A percentile compares a stretch with the other conserved stretches of the same genome.
Conservation (phyloP, 805 yeast genomes). For the Candida pseudoglaebosa region DNA sequence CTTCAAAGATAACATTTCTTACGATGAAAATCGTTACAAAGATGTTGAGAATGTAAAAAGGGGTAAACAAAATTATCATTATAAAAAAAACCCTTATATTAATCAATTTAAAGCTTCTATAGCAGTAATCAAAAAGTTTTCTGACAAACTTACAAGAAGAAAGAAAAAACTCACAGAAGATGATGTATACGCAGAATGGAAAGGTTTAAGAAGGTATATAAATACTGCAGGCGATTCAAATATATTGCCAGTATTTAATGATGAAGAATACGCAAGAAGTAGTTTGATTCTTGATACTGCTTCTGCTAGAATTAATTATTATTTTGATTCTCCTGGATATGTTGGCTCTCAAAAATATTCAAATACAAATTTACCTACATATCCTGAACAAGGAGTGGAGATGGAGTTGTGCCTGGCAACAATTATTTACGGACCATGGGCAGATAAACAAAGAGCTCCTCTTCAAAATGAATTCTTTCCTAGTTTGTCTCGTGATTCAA, state of each 20-base stretch:
- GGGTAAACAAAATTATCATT: slow-evolving; percentile 6
- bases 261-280: slow-evolving; percentile 78
- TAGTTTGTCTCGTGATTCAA: slow-evolving; percentile 51
- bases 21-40: slow-evolving; percentile 24
- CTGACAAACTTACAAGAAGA: slow-evolving; percentile 6
- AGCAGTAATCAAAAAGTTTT: slow-evolving; percentile 7
- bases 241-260: slow-evolving; percentile 28
- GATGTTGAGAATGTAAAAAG: neutral
- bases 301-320: slow-evolving; percentile 50
- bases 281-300: slow-evolving; percentile 65
- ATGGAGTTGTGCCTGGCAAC: slow-evolving; percentile 57
- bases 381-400: slow-evolving; percentile 51
- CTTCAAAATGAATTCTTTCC: slow-evolving; percentile 71
- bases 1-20: slow-evolving; percentile 69
- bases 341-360: slow-evolving; percentile 9
- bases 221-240: slow-evolving; percentile 26
- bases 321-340: slow-evolving; percentile 69
- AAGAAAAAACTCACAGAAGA: slow-evolving; percentile 8
- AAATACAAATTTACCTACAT: too few relatives aligned
- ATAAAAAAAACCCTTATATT: slow-evolving; percentile 8
- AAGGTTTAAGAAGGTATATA: slow-evolving; percentile 71
- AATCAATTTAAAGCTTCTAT: slow-evolving; percentile 15
- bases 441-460: slow-evolving; percentile 74
- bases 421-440: slow-evolving; percentile 92
- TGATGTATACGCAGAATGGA: slow-evolving; percentile 48